phyloP scores from a whole-genome alignment of 345 rosid genomes.

The Rhodamnia argentea region DNA sequence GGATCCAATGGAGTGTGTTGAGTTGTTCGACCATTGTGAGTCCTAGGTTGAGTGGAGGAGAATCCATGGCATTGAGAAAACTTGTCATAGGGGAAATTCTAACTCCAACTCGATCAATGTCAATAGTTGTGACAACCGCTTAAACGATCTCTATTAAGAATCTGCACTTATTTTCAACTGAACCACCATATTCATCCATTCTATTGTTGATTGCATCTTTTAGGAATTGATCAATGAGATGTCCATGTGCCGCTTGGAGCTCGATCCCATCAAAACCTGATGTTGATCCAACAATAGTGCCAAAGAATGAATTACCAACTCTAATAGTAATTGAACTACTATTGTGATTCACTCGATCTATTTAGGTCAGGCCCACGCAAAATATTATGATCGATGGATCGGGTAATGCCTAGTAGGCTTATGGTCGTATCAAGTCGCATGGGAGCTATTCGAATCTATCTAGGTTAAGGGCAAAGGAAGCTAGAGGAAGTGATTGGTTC shows the following conservation, averaged over 20 bases:
- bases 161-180: neutral
- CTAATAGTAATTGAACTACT: no score
- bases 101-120: neutral
- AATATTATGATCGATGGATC: no score
- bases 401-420: no score
- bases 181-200: neutral
- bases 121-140: neutral
- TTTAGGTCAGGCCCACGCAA: no score
- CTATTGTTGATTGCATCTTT: slow-evolving; percentile 2
- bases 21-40: neutral
- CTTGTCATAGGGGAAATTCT: neutral
- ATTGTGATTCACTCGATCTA: no score
- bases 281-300: neutral
- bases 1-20: neutral
- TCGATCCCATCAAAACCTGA: slow-evolving; percentile 3
- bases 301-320: no score
- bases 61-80: neutral
- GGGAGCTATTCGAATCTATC: no score
- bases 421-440: no score
- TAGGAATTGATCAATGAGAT: slow-evolving; percentile 1
- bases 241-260: slow-evolving; percentile 1
- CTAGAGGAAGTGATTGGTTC: no score
- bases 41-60: slow-evolving; percentile 2
- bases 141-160: neutral
- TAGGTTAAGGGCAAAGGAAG: no score